These are phyloP conservation scores for Verticillium nubilum DNA, from an alignment of 2,329 filamentous ascomycete genomes.

Conservation along the genomic window DNA sequence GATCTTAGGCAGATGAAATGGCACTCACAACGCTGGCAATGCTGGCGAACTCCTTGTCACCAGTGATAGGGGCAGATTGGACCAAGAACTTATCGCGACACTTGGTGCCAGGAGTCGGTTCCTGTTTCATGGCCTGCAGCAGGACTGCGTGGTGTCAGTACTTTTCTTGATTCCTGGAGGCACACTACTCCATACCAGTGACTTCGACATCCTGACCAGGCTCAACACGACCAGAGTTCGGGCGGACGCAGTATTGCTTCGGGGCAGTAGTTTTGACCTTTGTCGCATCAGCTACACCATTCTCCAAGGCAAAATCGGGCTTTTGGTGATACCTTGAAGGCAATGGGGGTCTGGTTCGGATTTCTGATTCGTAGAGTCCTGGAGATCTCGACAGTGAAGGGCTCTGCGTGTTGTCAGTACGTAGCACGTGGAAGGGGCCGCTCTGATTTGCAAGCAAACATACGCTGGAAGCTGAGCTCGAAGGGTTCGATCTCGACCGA, in stretches of 20 bases:
- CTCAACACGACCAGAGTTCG: conserved; percentile 94
- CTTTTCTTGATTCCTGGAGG: neutral
- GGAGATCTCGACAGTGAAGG: conserved; percentile 61
- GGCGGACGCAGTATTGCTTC: conserved; percentile 98
- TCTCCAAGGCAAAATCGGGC: conserved; percentile 4
- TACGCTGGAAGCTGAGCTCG: conserved; percentile 93
- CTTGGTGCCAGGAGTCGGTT: conserved; percentile 78
- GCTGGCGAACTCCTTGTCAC: conserved; percentile 78
- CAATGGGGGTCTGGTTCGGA: conserved; percentile 55
- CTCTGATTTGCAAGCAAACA: conserved; percentile 28
- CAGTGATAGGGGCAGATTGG: conserved; percentile 78
- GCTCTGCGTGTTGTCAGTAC: conserved; percentile 38
- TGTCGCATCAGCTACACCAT: conserved; percentile 5
- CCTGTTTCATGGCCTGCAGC: conserved; percentile 95
- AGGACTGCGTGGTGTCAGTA: conserved; percentile 56
- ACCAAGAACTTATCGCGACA: conserved; percentile 98
- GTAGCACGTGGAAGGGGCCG: conserved; percentile 1
- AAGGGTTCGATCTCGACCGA: conserved; percentile 88
- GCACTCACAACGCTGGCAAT: conserved; percentile 42
- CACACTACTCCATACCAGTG: conserved; percentile 58
- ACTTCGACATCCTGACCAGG: conserved; percentile 87
- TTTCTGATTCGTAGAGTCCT: conserved; percentile 62
- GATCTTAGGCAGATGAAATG: conserved; percentile 4
- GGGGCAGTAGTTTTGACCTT: conserved; percentile 98
- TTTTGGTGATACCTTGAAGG: conserved; percentile 57